Evolutionary conservation across 2,329 filamentous ascomycete genomes (phyloP), one percentile per base, ranked within the genome.

Genomic region (Trichoderma simmonsii): DNA sequence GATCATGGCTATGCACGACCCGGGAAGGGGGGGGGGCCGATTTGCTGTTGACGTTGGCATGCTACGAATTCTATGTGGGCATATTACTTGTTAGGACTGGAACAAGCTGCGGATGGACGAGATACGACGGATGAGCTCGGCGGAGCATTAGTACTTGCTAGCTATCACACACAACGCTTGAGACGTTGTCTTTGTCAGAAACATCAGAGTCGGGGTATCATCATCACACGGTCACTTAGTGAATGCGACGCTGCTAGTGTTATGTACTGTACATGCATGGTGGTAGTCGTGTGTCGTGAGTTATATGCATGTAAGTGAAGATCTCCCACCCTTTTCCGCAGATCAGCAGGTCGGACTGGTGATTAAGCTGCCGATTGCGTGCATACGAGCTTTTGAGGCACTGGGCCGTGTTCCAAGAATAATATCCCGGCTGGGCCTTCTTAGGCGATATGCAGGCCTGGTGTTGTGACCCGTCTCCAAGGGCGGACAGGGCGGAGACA

Each of bases 391-490:
- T 14, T 7, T 61, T 61, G 26, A 14, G 6, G 26, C n/a, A 34
- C 54, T 36, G 24, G 66, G 56, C 54, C 65, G 30, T 34, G 30
- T 11, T 14, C 9, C 26, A 67, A 36, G n/a, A 39, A 36, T 7
- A 39, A 34, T 39, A 67, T 34, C 18, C 54, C 12, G n/a, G 66
- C 14, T 51, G 65, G 26, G 30, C 11, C 28, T 32, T 32, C 11
- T 36, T 62, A 9, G 57, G 66, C 56, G 18, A 62, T 70, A 70
- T 70, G 67, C 67, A 70, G 57, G 67, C 39, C 34, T 61, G 67
- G 67, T 70, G 67, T 70, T 62, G 67, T 70, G 67, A 70, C 67
- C 57, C 39, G 67, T 51, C 15, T 62, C 6, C 67, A 54, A 70
- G 57, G 67, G 57, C 66, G 39, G 56, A 61, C 28, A 34, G 36